phyloP scores from a whole-genome alignment of 2,329 filamentous ascomycete genomes.

The Aspergillus udagawae region DNA sequence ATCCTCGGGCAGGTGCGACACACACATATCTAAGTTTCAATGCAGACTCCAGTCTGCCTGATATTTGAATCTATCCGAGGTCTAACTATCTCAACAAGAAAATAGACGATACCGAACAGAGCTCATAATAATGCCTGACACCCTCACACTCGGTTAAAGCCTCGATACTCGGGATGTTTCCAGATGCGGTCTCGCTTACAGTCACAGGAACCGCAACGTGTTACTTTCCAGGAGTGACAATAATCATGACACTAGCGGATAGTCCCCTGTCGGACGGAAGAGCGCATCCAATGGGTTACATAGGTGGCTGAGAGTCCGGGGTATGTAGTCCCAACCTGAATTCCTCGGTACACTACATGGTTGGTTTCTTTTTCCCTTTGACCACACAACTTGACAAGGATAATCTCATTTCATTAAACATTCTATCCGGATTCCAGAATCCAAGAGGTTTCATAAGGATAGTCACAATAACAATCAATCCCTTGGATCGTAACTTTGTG shows the following conservation, averaged over 20 bases:
- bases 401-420: neutral
- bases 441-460: neutral
- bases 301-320: neutral
- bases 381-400: neutral
- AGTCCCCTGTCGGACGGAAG: neutral
- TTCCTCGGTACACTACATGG: neutral
- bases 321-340: neutral
- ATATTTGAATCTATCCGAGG: neutral
- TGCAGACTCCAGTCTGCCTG: neutral
- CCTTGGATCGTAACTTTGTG: neutral
- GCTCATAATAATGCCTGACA: neutral
- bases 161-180: neutral
- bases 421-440: neutral
- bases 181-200: neutral
- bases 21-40: neutral
- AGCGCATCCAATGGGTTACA: neutral
- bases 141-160: neutral
- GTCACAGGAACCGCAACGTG: neutral
- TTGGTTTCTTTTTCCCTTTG: neutral
- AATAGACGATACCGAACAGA: neutral
- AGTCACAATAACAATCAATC: neutral
- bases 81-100: neutral
- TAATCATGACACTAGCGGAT: neutral
- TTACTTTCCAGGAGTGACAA: neutral
- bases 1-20: neutral